A percentile compares a stretch with the other conserved stretches of the same genome.
phyloP scores from a whole-genome alignment of 1,284 basidiomycete species.

The Pseudozyma pruni region DNA sequence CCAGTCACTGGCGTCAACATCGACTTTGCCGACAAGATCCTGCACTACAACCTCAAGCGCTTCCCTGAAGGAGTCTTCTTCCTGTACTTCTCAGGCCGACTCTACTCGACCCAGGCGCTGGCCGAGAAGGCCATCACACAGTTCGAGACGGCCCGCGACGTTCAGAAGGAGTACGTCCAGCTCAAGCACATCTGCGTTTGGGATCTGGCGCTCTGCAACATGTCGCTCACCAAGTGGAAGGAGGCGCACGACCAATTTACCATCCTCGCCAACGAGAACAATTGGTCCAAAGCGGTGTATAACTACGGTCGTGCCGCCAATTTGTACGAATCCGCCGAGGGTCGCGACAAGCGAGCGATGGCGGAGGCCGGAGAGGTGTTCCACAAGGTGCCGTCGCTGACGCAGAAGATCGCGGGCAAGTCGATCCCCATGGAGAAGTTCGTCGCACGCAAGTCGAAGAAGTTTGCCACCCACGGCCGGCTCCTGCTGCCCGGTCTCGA shows the following conservation, averaged over 20 bases:
- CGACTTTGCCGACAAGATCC: conserved; percentile 64
- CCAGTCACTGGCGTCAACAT: conserved; percentile 66
- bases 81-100: conserved; percentile 67
- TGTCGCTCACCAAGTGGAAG: conserved; percentile 60
- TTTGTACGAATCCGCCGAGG: conserved; percentile 50
- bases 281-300: conserved; percentile 67
- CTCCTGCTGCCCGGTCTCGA: conserved; percentile 63
- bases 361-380: conserved; percentile 55
- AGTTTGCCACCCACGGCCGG: conserved; percentile 57
- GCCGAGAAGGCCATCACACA: conserved; percentile 59
- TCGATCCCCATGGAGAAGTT: conserved; percentile 67
- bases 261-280: conserved; percentile 61
- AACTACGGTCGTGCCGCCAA: conserved; percentile 60
- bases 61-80: conserved; percentile 67
- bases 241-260: conserved; percentile 55
- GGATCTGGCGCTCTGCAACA: conserved; percentile 65
- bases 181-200: conserved; percentile 67
- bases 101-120: conserved; percentile 65
- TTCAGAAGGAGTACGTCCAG: conserved; percentile 66
- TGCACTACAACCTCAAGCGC: conserved; percentile 63
- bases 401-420: conserved; percentile 67
- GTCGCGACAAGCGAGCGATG: conserved; percentile 10
- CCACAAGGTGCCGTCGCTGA: conserved; percentile 50
- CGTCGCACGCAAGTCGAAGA: conserved; percentile 62
- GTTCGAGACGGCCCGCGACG: conserved; percentile 60